phyloP scores from a whole-genome alignment of 2,329 filamentous ascomycete species.

The Zarea fungicola region DNA sequence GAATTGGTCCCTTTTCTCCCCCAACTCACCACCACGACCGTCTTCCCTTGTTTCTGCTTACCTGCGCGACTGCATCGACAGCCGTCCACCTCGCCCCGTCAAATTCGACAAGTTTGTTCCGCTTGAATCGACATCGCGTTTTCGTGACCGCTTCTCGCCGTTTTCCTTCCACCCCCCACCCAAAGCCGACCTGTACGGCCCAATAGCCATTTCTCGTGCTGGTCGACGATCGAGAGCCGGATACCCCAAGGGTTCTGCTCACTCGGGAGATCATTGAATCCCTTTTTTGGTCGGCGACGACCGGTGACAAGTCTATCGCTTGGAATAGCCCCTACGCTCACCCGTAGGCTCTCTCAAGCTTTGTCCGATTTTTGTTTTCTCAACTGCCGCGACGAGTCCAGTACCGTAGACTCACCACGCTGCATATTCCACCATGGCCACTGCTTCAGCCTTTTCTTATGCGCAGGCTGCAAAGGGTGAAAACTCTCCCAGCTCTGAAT shows the following conservation, averaged over 20 bases:
- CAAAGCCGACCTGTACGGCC: conserved; percentile 5
- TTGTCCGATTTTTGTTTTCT: conserved; percentile 22
- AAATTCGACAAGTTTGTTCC: neutral
- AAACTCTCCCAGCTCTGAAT: conserved; percentile 23
- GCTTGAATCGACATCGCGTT: neutral
- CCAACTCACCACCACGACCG: conserved; percentile 3
- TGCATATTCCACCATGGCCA: conserved; percentile 41
- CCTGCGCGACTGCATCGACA: conserved; percentile 1
- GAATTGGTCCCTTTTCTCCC: neutral
- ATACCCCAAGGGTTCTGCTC: conserved; percentile 10
- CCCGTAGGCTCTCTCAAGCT: conserved; percentile 2
- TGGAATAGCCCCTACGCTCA: conserved; percentile 4
- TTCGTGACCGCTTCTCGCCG: conserved; percentile 1
- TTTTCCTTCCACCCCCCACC: neutral
- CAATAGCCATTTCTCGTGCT: conserved; percentile 3
- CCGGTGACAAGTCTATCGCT: conserved; percentile 1
- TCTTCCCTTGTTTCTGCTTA: conserved; percentile 6
- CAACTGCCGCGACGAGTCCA: conserved; percentile 17
- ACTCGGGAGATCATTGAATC: conserved; percentile 15
- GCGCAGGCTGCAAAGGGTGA: conserved; percentile 86
- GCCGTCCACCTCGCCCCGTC: neutral
- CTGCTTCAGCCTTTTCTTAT: conserved; percentile 73
- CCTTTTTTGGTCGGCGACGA: conserved; percentile 8
- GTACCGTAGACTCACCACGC: conserved; percentile 19
- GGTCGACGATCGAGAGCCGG: conserved; percentile 16